A percentile compares a stretch with the other conserved stretches of the same genome.
phyloP scores from a whole-genome alignment of 768 basidiomycete genomes.

The Pleurotus salmoneostramineus region DNA sequence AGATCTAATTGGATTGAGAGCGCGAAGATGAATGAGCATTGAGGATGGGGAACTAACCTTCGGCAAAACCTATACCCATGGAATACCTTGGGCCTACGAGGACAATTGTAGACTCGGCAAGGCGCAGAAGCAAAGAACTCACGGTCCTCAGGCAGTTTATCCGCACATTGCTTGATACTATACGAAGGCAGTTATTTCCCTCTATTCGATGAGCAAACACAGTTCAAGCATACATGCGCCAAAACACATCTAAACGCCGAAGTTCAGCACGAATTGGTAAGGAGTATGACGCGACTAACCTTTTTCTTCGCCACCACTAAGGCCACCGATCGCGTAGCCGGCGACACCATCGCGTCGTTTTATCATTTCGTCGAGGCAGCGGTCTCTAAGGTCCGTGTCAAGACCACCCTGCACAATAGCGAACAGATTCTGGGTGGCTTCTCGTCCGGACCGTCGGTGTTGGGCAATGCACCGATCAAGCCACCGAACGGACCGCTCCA shows the following conservation, averaged over 20 bases:
- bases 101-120: slow-evolving; percentile 10
- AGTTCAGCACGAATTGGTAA: background rate
- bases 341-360: slow-evolving; percentile 69
- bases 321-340: slow-evolving; percentile 89
- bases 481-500: slow-evolving; percentile 87
- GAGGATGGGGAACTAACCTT: slow-evolving; percentile 45
- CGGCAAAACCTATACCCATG: slow-evolving; percentile 92
- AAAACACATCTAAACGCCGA: slow-evolving; percentile 61
- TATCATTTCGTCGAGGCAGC: slow-evolving; percentile 81
- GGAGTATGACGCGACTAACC: slow-evolving; percentile 35
- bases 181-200: background rate
- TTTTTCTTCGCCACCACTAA: slow-evolving; percentile 92
- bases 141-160: slow-evolving; percentile 76
- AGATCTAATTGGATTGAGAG: slow-evolving; percentile 51
- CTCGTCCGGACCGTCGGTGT: slow-evolving; percentile 66
- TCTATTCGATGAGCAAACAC: background rate
- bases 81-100: slow-evolving; percentile 77
- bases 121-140: slow-evolving; percentile 18
- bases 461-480: slow-evolving; percentile 82
- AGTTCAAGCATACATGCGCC: slow-evolving; percentile 64
- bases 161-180: slow-evolving; percentile 81
- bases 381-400: slow-evolving; percentile 63
- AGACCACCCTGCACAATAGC: slow-evolving; percentile 92
- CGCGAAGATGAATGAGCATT: background rate
- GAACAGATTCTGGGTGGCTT: slow-evolving; percentile 75